Percentiles rank a stretch among this genome's conserved stretches.
These are phyloP conservation scores for Suillus placidus DNA, from an alignment of 768 basidiomycete species.

Conservation along the genomic window DNA sequence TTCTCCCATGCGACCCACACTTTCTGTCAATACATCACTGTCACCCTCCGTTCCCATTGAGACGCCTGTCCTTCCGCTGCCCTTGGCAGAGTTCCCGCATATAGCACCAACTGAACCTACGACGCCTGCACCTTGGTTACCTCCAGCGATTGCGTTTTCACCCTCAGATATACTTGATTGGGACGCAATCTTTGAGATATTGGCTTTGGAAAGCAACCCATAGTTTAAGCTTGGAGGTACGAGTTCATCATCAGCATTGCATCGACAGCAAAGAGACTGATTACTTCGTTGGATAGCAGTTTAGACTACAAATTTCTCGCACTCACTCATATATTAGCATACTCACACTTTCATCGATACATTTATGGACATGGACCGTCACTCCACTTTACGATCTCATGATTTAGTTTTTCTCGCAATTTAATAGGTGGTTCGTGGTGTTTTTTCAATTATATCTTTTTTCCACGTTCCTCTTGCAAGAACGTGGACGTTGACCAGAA, in stretches of 20 bases:
- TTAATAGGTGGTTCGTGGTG: neutral
- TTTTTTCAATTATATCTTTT: neutral
- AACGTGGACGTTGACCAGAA: neutral
- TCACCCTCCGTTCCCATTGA: neutral
- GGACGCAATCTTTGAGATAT: constrained; percentile 35
- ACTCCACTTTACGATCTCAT: neutral
- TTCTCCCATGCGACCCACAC: constrained; percentile 16
- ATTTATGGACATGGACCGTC: neutral
- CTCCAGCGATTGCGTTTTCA: constrained; percentile 14
- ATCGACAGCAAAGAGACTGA: neutral
- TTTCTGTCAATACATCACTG: constrained; percentile 22
- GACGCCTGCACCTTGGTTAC: constrained; percentile 6
- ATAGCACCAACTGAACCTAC: constrained; percentile 8
- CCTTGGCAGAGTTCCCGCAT: constrained; percentile 8
- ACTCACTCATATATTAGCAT: neutral
- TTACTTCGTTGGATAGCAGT: neutral
- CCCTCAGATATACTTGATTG: constrained; percentile 30
- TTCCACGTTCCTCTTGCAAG: neutral
- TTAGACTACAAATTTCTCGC: neutral
- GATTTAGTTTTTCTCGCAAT: neutral
- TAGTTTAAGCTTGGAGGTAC: constrained; percentile 1
- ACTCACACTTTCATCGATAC: neutral
- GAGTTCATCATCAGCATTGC: neutral
- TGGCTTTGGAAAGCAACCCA: constrained; percentile 15
- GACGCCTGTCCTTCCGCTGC: constrained; percentile 9